Evolutionary conservation across 2,329 filamentous ascomycete species (phyloP).

Genomic region (Monosporascus sp.): DNA sequence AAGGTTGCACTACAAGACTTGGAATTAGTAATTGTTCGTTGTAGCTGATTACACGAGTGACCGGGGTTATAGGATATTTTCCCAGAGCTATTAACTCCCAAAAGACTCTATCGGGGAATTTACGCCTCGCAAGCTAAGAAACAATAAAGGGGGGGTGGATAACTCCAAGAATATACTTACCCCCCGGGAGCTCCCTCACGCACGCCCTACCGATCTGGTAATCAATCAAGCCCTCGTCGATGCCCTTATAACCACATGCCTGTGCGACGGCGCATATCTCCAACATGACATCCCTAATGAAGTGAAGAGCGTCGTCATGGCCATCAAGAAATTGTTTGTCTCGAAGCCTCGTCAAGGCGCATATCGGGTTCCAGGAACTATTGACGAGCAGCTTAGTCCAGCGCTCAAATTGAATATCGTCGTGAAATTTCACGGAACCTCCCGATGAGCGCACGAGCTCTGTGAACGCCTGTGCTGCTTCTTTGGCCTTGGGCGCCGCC

Average conservation of each 20-base stretch:
- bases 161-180: no score
- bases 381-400: constrained; percentile 54
- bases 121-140: no score
- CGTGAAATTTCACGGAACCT: constrained; percentile 36
- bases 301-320: constrained; percentile 13
- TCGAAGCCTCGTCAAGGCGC: constrained; percentile 42
- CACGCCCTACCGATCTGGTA: constrained; percentile 19
- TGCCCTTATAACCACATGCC: constrained; percentile 25
- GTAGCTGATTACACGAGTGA: no score
- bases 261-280: constrained; percentile 28
- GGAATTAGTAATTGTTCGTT: no score
- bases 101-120: no score
- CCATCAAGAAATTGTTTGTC: constrained; percentile 39
- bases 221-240: constrained; percentile 25
- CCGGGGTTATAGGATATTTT: no score
- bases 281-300: constrained; percentile 28
- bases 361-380: constrained; percentile 51
- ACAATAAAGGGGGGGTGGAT: no score
- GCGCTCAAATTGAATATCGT: constrained; percentile 45
- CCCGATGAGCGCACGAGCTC: constrained; percentile 37
- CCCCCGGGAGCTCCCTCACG: constrained; percentile 15
- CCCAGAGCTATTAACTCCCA: no score
- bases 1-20: constrained; percentile 17
- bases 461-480: constrained; percentile 31
- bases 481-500: constrained; percentile 18